A percentile compares a stretch with the other conserved stretches of the same genome.
Conservation (phyloP, 495 filamentous ascomycete species). For the Choiromyces venosus region DNA sequence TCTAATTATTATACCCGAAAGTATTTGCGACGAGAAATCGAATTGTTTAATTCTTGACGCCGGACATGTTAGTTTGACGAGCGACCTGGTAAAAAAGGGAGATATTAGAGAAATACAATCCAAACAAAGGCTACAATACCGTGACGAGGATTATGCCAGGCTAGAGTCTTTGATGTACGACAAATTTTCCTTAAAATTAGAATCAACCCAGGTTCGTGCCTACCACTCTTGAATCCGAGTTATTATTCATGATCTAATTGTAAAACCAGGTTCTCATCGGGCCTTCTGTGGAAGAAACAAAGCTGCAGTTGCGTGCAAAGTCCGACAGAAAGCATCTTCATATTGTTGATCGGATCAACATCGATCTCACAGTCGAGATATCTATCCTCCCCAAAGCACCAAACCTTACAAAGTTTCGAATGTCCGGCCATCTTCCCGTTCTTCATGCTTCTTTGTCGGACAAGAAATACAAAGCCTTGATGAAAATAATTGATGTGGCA, state of each 20-base stretch:
- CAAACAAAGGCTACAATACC: conserved; percentile 83
- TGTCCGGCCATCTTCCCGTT: conserved; percentile 86
- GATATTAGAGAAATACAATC: conserved; percentile 82
- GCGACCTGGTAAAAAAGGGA: conserved; percentile 83
- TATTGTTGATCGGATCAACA: conserved; percentile 92
- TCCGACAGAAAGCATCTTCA: conserved; percentile 70
- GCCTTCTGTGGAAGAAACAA: conserved; percentile 85
- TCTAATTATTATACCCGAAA: conserved; percentile 91
- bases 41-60: conserved; percentile 92
- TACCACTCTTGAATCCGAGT: background rate
- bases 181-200: conserved; percentile 82
- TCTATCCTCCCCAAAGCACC: conserved; percentile 92
- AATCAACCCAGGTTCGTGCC: conserved; percentile 66
- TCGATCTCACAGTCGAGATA: conserved; percentile 85
- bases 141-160: conserved; percentile 76
- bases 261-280: conserved; percentile 68
- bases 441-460: conserved; percentile 88
- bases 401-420: conserved; percentile 83
- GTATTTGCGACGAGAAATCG: conserved; percentile 69
- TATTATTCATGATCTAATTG: conserved; percentile 4
- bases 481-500: conserved; percentile 93
- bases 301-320: conserved; percentile 67
- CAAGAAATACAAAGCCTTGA: conserved; percentile 89
- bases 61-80: conserved; percentile 88
- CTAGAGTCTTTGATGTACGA: conserved; percentile 93